Conservation (phyloP, 306 rosid genomes). For the Quercus gilva region DNA sequence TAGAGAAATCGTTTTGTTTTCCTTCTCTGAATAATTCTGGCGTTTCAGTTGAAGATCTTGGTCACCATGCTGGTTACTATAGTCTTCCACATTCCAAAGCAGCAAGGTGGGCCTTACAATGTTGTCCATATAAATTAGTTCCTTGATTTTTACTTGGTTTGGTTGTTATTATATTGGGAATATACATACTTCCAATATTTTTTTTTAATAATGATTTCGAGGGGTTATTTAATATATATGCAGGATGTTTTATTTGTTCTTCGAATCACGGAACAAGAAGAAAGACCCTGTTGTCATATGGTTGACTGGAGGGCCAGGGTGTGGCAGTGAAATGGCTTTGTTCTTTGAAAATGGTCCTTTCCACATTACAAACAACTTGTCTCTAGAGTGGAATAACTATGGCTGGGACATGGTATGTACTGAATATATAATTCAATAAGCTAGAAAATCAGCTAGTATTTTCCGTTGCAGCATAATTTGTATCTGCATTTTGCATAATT, state of each 20-base stretch:
- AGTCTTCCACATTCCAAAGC: constrained; percentile 70
- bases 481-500: not conserved
- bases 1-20: constrained; percentile 61
- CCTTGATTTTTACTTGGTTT: too few species aligned
- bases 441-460: not conserved
- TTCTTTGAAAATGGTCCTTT: constrained; percentile 96
- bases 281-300: constrained; percentile 78
- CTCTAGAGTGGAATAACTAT: constrained; percentile 80
- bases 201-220: too few species aligned
- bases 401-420: constrained; percentile 85
- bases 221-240: not conserved
- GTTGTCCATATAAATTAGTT: not conserved
- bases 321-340: constrained; percentile 89
- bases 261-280: constrained; percentile 68
- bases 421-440: not conserved
- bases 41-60: constrained; percentile 63
- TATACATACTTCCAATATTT: too few species aligned
- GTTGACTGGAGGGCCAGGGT: constrained; percentile 96
- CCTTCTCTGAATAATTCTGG: constrained; percentile 40
- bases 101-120: constrained; percentile 55
- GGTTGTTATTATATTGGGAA: too few species aligned
- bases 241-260: constrained; percentile 96
- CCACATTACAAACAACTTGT: constrained; percentile 53
- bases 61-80: constrained; percentile 92
- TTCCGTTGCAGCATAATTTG: not conserved